These are phyloP conservation scores for Dactylellina sp. DNA, from an alignment of 2,329 filamentous ascomycete genomes.

Conservation along the genomic window DNA sequence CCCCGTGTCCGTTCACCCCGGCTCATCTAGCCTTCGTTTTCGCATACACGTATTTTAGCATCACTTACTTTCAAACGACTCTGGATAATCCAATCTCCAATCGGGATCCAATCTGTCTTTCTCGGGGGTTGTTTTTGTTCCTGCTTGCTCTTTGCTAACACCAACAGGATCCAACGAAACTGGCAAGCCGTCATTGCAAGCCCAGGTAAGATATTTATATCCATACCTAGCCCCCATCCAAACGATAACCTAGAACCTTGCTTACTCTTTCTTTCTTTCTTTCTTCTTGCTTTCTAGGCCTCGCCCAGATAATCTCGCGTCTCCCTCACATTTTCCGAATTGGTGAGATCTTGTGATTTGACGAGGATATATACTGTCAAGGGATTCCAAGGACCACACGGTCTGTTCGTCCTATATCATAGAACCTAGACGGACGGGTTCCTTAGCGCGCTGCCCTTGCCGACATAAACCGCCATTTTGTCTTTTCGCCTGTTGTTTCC, in stretches of 20 bases:
- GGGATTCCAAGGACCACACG: background rate
- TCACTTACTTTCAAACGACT: background rate
- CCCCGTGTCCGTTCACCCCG: background rate
- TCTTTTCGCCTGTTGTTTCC: slow-evolving; percentile 14
- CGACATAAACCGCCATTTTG: background rate
- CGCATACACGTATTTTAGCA: background rate
- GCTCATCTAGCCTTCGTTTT: too few relatives aligned
- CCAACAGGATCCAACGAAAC: slow-evolving; percentile 22
- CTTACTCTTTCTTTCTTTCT: too few relatives aligned
- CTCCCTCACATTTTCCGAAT: background rate
- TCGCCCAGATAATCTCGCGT: slow-evolving; percentile 12
- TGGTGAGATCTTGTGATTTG: background rate
- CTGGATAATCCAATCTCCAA: background rate
- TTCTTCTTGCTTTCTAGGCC: background rate
- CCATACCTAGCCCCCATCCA: background rate
- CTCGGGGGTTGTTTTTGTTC: slow-evolving; percentile 38
- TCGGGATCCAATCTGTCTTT: background rate
- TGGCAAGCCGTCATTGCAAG: background rate
- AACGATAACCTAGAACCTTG: too few relatives aligned
- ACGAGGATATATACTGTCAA: background rate
- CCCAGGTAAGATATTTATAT: background rate
- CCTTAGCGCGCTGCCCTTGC: background rate
- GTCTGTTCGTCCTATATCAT: background rate
- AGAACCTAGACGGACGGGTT: slow-evolving; percentile 1
- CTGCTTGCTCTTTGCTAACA: too few relatives aligned